Evolutionary conservation across 2,329 filamentous ascomycete species (phyloP), one percentile per base, ranked within the genome.

Genomic region (Thermomyces lanuginosus): DNA sequence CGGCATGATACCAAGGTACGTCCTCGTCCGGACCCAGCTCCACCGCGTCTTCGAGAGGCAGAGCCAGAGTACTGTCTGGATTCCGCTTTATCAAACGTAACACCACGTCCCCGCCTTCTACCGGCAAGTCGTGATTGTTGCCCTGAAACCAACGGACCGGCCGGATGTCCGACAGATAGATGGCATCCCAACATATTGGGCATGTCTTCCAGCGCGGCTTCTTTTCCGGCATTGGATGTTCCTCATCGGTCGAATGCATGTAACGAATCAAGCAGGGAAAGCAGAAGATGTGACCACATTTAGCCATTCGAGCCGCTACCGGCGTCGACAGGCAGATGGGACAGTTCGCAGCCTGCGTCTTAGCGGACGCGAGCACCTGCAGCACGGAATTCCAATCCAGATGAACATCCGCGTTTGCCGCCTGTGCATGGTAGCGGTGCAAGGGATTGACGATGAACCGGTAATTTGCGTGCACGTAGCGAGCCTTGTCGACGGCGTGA

Each of bases 281-380:
- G 48, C 89, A 98, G 50, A 93, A 95, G 8, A 98, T 92, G 48
- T 98, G 89, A 1, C 89, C 89, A 45, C 89, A 98, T 46, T 76
- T 86, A 21, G 89, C 84, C 86, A 98, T 98, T 30, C 89, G 74
- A 16, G 89, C 84, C 5, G 89, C 89, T 10, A 92, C 81, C 1
- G 89, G 89, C 29, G 79, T 80, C 2, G 79, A 92, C 15, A 98
- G 68, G 46, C 89, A 98, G 29, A 98, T 98, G 0, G 89, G 89
- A 48, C 89, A 98, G 12, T 79, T 82, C 2, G 84, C 70, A 22
- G 73, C 65, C 53, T 98, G 89, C 0, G 84, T 92, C 51, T 89
- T 74, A 30, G 79, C 70, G 2, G 86, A 95, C 6, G 80, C 89
- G 39, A 98, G 65, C 28, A 98, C 75, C 54, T 98, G 89, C 37